Evolutionary conservation across 768 basidiomycete species (phyloP), one percentile per base, ranked within the genome.

Genomic region (Clathrus columnatus): DNA sequence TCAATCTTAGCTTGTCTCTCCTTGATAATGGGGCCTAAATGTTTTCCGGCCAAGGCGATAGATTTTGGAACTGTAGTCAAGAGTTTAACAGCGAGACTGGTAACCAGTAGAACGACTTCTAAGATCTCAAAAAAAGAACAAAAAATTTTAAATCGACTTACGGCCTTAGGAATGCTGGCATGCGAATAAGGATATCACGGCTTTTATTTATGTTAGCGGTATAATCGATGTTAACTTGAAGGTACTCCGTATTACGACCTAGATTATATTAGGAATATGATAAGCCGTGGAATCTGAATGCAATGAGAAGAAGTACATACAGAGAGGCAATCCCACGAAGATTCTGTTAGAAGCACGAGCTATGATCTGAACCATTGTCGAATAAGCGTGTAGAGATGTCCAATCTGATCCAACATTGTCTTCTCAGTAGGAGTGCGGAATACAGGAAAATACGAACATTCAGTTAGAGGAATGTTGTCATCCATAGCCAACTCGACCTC

Each of bases 401-500:
- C 77, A 79, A 23, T 28, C 46, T 47, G 18, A 14, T 23, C 16
- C 14, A 10, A 16, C 11, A 14, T 11, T 23, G 46, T 14, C 14
- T 16, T 47, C 11, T 11, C 21, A 20, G 16, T 20, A 23, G 4
- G 21, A 23, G 14, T 47, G 5, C 17, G 10, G 16, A 36, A 21
- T 7, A 41, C 36, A 17, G 21, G 17, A 32, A 10, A 14, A 28
- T 48, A 47, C 56, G 49, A 56, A 48, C 61, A 61, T 16, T 50
- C 57, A n/a, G n/a, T 21, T 8, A 50, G 28, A 43, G 63, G 61
- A 56, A 81, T 66, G 27, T 66, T 60, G 0, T 75, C 75, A 1
- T 63, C 59, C 48, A 79, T 74, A 0, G 78, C 68, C 0, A 63
- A 50, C 0, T 61, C 44, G 21, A 79, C 63, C 57, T 83, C 82